These are phyloP conservation scores for Entomortierella beljakovae DNA, from an alignment of 192 early-diverging fungal species.

Conservation along the genomic window DNA sequence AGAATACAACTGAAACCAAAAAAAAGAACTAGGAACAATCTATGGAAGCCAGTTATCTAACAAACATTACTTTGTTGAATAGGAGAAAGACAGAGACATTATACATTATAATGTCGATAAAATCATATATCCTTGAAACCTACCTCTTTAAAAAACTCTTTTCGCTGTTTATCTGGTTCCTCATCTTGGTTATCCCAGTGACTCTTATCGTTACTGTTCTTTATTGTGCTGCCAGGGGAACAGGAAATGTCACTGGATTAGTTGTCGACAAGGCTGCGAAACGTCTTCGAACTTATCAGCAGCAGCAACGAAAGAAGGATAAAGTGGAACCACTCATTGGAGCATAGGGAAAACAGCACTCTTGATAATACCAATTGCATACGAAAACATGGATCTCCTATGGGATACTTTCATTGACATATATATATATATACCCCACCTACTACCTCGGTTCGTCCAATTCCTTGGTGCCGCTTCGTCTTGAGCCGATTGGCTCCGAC, in stretches of 20 bases:
- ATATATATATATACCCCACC: too few species aligned
- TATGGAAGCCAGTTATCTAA: too few species aligned
- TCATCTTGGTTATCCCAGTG: conserved; percentile 24
- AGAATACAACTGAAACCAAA: too few species aligned
- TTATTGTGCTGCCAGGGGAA: conserved; percentile 38
- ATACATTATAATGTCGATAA: conserved; percentile 25
- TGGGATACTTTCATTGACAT: too few species aligned
- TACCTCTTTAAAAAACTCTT: conserved; percentile 26
- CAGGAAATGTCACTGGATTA: conserved; percentile 34
- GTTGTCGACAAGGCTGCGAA: conserved; percentile 44
- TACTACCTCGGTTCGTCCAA: too few species aligned
- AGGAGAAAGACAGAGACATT: not conserved
- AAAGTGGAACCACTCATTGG: conserved; percentile 19
- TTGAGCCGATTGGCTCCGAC: too few species aligned
- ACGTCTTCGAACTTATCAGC: conserved; percentile 30
- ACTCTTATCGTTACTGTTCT: conserved; percentile 4
- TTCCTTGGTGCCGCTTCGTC: too few species aligned
- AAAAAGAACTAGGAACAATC: too few species aligned
- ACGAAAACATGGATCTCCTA: too few species aligned
- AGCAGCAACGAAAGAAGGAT: conserved; percentile 33
- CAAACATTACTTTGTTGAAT: too few species aligned
- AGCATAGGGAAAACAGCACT: not conserved
- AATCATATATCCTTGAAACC: conserved; percentile 17
- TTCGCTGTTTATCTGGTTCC: conserved; percentile 34
- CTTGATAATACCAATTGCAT: not conserved